Percentiles rank a stretch among this genome's conserved stretches.
Conservation (phyloP, 495 filamentous ascomycete species). For the Opeltia flavorubescens region DNA sequence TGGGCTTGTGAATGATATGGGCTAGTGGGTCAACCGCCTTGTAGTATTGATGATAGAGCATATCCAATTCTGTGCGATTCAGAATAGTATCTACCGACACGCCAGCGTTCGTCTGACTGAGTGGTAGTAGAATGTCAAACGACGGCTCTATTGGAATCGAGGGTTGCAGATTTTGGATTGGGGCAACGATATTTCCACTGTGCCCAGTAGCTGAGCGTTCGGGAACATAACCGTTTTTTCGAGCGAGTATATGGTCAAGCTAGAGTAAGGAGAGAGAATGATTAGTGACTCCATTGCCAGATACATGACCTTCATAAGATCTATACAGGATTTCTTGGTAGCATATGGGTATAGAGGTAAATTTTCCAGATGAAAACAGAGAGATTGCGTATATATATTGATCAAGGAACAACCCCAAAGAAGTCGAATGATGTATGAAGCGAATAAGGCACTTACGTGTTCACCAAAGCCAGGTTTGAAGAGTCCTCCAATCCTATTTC, state of each 20-base stretch:
- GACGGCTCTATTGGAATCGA: slow-evolving; percentile 1
- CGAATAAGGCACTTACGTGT: neutral
- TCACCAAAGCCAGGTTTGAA: slow-evolving; percentile 20
- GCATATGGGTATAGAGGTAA: too few species aligned
- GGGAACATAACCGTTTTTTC: neutral
- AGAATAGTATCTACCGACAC: neutral
- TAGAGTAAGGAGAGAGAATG: too few species aligned
- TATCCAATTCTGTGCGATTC: neutral
- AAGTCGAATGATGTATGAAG: neutral
- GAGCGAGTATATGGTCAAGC: neutral
- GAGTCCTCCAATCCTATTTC: slow-evolving; percentile 27
- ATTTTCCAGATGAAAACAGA: too few species aligned
- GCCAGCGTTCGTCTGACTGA: neutral
- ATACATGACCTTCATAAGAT: too few species aligned
- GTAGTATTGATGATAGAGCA: slow-evolving; percentile 8
- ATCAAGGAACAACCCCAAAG: neutral
- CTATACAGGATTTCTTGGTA: too few species aligned
- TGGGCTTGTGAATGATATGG: slow-evolving; percentile 9
- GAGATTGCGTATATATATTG: too few species aligned
- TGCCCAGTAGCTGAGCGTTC: neutral
- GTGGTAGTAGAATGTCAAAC: neutral
- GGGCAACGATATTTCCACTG: neutral
- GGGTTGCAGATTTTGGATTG: neutral
- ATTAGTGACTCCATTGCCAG: too few species aligned
- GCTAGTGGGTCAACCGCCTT: slow-evolving; percentile 7